These are phyloP conservation scores for Antarctomyces pellizariae DNA, from an alignment of 495 filamentous ascomycete species.

Conservation along the genomic window DNA sequence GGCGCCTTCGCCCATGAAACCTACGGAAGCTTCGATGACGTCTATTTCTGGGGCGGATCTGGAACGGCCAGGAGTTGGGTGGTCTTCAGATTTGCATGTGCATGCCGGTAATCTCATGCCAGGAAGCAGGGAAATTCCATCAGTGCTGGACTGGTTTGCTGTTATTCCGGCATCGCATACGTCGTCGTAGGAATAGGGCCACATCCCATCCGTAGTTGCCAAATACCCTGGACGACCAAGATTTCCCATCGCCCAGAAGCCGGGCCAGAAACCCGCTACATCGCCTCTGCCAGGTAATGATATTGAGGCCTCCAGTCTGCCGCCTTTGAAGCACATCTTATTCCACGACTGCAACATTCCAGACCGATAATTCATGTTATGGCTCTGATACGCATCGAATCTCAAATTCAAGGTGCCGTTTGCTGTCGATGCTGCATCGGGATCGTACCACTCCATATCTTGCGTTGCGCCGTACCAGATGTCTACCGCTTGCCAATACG, in stretches of 20 bases:
- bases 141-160: conserved; percentile 45
- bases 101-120: conserved; percentile 56
- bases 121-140: conserved; percentile 44
- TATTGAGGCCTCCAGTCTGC: conserved; percentile 51
- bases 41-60: conserved; percentile 58
- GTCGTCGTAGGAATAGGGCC: conserved; percentile 59
- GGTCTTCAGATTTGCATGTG: conserved; percentile 39
- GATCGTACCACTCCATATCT: conserved; percentile 70
- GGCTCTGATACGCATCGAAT: conserved; percentile 44
- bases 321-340: conserved; percentile 55
- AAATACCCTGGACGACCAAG: conserved; percentile 46
- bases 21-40: conserved; percentile 45
- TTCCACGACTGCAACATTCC: conserved; percentile 77
- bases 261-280: conserved; percentile 52
- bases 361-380: conserved; percentile 46
- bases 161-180: conserved; percentile 55
- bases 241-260: conserved; percentile 66
- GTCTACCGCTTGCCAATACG: conserved; percentile 46
- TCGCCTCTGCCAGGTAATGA: conserved; percentile 51
- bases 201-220: conserved; percentile 48
- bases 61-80: conserved; percentile 45
- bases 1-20: conserved; percentile 23
- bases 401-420: conserved; percentile 42
- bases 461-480: conserved; percentile 64
- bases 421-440: conserved; percentile 45